A percentile compares a stretch with the other conserved stretches of the same genome.
phyloP scores from a whole-genome alignment of 192 early-diverging fungal species.

The Coemansia sp. region DNA sequence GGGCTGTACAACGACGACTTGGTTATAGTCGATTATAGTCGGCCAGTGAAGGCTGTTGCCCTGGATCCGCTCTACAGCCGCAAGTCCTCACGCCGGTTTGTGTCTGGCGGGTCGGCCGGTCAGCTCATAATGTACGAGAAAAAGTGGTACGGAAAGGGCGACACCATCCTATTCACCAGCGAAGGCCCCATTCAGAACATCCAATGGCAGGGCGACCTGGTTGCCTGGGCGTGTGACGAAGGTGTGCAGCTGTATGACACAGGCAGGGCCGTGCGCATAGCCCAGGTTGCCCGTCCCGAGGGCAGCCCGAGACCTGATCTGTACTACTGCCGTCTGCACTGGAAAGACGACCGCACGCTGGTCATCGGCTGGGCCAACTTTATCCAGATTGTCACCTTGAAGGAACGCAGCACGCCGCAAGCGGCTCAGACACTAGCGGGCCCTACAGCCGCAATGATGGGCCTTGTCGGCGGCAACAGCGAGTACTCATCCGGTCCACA shows the following conservation, averaged over 20 bases:
- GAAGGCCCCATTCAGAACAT: conserved; percentile 86
- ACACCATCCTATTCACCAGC: conserved; percentile 78
- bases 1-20: conserved; percentile 73
- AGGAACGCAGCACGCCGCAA: conserved; percentile 30
- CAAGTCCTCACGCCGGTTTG: conserved; percentile 72
- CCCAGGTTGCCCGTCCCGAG: conserved; percentile 75
- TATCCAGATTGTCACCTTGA: conserved; percentile 81
- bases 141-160: conserved; percentile 81
- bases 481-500: conserved; percentile 12
- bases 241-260: conserved; percentile 87
- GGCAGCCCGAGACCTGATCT: conserved; percentile 79
- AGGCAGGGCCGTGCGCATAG: conserved; percentile 64
- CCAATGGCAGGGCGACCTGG: conserved; percentile 76
- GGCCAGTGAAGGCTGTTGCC: conserved; percentile 86
- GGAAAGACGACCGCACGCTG: conserved; percentile 74
- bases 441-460: background rate
- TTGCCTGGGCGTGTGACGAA: conserved; percentile 95
- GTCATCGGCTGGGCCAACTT: conserved; percentile 94
- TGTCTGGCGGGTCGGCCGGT: conserved; percentile 88
- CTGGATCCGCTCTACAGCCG: conserved; percentile 85
- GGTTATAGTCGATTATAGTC: conserved; percentile 69
- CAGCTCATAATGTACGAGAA: conserved; percentile 76
- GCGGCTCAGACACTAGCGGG: background rate
- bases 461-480: too few relatives aligned
- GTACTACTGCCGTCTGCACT: conserved; percentile 80